Percentiles rank a stretch among this genome's conserved stretches.
Conservation (phyloP, 768 basidiomycete genomes). For the Pisolithus tinctorius region DNA sequence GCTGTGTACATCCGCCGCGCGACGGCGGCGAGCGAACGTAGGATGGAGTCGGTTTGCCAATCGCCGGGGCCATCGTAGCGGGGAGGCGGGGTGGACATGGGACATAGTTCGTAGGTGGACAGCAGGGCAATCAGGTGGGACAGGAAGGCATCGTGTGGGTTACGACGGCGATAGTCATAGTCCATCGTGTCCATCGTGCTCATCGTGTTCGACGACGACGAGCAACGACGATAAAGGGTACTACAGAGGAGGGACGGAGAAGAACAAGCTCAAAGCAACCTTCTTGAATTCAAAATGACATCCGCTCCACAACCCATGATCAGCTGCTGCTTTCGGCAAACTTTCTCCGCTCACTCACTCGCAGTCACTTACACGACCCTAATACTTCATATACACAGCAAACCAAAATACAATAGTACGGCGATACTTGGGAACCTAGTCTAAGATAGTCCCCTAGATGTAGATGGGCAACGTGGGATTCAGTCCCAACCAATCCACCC, state of each 20-base stretch:
- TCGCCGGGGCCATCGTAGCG: constrained; percentile 49
- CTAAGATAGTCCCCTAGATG: constrained; percentile 35
- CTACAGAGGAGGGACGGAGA: neutral
- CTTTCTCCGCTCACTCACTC: too few species aligned
- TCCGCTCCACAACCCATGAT: too few species aligned
- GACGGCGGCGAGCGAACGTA: constrained; percentile 43
- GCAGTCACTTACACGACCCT: too few species aligned
- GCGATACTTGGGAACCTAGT: neutral
- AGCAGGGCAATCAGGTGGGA: constrained; percentile 52
- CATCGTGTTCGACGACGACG: constrained; percentile 11
- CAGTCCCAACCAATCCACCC: constrained; percentile 64
- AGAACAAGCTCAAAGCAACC: neutral
- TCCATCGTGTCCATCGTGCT: constrained; percentile 30
- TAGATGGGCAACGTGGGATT: constrained; percentile 79
- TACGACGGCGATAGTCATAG: constrained; percentile 17
- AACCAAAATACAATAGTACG: neutral
- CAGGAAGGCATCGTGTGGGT: constrained; percentile 34
- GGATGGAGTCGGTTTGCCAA: constrained; percentile 54
- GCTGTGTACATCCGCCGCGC: constrained; percentile 51
- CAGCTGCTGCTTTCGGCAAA: too few species aligned
- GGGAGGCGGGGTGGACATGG: constrained; percentile 43
- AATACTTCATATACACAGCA: neutral
- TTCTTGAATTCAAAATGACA: too few species aligned
- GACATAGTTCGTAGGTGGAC: constrained; percentile 53
- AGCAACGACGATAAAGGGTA: neutral